Base-by-base conservation (phyloP, 2,329 filamentous ascomycete genomes). In the Metarhizium guizhouense region DNA sequence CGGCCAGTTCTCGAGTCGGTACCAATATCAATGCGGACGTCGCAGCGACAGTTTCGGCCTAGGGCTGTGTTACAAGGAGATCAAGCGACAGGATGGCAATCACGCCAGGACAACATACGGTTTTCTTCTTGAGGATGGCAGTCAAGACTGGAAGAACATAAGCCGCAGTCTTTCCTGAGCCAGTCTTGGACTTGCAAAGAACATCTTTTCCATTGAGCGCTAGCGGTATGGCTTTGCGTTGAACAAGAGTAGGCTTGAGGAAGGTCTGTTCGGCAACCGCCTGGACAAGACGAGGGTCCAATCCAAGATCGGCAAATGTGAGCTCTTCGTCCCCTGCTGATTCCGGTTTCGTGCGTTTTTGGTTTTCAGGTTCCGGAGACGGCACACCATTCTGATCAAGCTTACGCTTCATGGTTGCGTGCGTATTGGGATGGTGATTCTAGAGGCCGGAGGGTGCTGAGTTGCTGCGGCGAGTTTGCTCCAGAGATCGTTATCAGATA, bases 81-180 rank as follows among this genome's bases (percentile, higher is more conserved):
- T n/a, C 25, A 36, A 38, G 20, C 20, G 18, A 11, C 30, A 16
- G n/a, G 6, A 14, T n/a, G 5, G n/a, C 6, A n/a, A 32, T 4
- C 30, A 48, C 11, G 40, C 5, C 16, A 11, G 18, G 20, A 48
- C 10, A 8, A 60, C 73, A 18, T 70, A 86, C 83, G 63, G 80
- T 73, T 72, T 96, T 96, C 61, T 83, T 83, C 67, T 87, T 88
- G 55, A 99, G 74, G 59, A 96, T 88, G 40, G 83, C 82, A 62
- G 96, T 88, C 16, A 99, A 74, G n/a, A 96, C 80, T 1, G 94
- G 94, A 47, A 99, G 79, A 6, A 96, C 76, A 68, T 97, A 97
- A 52, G 94, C 93, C n/a, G 90, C 90, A 11, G 94, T 99, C 78
- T 99, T 99, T 62, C 94, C 94, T 4, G 92, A 96, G 13, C 94